Base-by-base conservation (phyloP, 768 basidiomycete species). In the Lactarius pseudohatsudake region DNA sequence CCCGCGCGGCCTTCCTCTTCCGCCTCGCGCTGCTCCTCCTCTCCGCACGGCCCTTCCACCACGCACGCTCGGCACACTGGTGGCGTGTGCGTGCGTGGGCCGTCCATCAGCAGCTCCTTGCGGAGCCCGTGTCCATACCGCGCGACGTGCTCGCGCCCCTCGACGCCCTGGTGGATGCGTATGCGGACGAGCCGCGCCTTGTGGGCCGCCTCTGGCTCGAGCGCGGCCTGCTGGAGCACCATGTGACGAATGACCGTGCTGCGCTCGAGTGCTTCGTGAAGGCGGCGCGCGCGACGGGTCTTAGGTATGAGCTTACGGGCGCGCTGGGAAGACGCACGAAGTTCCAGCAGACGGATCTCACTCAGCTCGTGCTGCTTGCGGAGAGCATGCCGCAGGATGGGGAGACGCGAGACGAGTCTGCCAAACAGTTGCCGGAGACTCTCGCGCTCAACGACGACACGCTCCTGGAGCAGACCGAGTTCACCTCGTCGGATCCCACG, bases 321-420 rank as follows among this genome's bases (percentile, higher is more conserved):
- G 92, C 94, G 11, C 81, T 96, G 61, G 97, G 97, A 47, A 94
- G 90, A 77, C 85, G 93, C 67, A 99, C 97, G 13, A 96, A 94
- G 76, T 99, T 91, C 76, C 97, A 99, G 76, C 81, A 90, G 68
- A 84, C 79, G 61, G 90, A 94, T 40, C 79, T 91, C 64, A 91
- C 89, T 62, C 97, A 99, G 77, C 87, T 99, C 59, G 91, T 98
- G 50, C 81, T 99, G 28, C 84, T 99, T 22, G 96, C 97, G n/a
- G 86, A 95, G 74, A 94, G 94, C 67, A 85, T 86, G 62, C n/a
- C 26, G 9, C 28, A 61, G 7, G 61, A 41, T n/a, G 20, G 5
- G 3, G 43, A 32, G 15, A 57, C 13, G 38, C 54, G 62, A 58
- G 36, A 61, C 32, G 59, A 66, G 15, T 47, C 57, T 61, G 47